Base-by-base conservation (phyloP, 495 filamentous ascomycete species). In the Annulohypoxylon moriforme region DNA sequence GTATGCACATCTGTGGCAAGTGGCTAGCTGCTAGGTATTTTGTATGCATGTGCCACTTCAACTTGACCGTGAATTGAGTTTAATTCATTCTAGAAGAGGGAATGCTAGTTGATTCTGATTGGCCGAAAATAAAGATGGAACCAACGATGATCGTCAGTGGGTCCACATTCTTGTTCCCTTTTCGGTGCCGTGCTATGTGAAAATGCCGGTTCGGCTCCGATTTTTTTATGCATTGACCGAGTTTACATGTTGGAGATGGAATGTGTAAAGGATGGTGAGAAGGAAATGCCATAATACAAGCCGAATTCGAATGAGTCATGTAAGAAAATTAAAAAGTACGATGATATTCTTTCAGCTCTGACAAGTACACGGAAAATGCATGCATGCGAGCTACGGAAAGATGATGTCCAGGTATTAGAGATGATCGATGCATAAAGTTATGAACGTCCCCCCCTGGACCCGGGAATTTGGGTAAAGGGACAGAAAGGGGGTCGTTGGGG, bases 181-280 rank as follows among this genome's bases (percentile, higher is more conserved):
- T 73, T 27, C 16, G 49, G 71, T 22, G n/a, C 36, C 50, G 16
- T 56, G 24, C 16, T 13, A 63, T 55, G 29, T 40, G 33, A 34
- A 60, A 68, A 60, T 61, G 70, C 65, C 70, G 70, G 68, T 64
- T 73, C 70, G 70, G 70, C 66, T 69, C 71, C 61, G 71, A 69
- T 58, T 62, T 59, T 69, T 52, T 52, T 24, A 18, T 69, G 60
- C 67, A 69, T 29, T 34, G 29, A 22, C 67, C 60, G 67, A 69
- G 25, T 46, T 52, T 33, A n/a, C 62, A 1, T 16, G 58, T 38
- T 14, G 14, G 11, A 6, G 16, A 20, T 58, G n/a, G 11, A 57
- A 7, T 47, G 24, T 13, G 44, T 44, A 4, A 22, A 64, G 27
- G 16, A 40, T 18, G 18, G 18, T 18, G 20, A 58, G 20, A n/a